These are phyloP conservation scores for Fusarium pininemorale DNA, from an alignment of 2,329 filamentous ascomycete species.

Conservation along the genomic window DNA sequence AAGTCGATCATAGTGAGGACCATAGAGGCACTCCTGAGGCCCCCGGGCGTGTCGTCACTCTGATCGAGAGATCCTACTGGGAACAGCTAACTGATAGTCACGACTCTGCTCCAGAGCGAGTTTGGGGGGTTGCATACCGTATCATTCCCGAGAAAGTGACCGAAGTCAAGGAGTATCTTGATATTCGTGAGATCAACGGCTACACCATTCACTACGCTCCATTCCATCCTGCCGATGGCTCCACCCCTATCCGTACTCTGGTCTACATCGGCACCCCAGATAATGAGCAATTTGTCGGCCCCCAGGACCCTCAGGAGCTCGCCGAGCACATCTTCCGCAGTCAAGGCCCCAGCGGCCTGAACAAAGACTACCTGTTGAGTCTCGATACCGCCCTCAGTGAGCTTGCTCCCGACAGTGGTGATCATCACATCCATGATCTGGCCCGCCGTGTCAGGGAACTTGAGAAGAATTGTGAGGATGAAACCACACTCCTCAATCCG, in stretches of 20 bases:
- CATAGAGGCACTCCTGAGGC: conserved; percentile 90
- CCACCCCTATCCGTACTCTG: conserved; percentile 62
- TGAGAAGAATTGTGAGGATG: conserved; percentile 34
- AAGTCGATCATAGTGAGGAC: conserved; percentile 73
- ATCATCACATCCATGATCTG: conserved; percentile 86
- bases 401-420: conserved; percentile 79
- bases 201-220: conserved; percentile 93
- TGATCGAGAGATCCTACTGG: conserved; percentile 89
- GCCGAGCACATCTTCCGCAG: conserved; percentile 83
- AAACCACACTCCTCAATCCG: conserved; percentile 13
- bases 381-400: conserved; percentile 79
- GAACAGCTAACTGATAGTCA: conserved; percentile 76
- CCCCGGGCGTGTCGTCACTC: conserved; percentile 90
- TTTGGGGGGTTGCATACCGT: conserved; percentile 95
- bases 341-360: conserved; percentile 85
- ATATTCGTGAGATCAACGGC: conserved; percentile 96
- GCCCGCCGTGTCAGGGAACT: conserved; percentile 75
- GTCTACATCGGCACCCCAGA: conserved; percentile 95
- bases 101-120: conserved; percentile 67
- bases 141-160: conserved; percentile 76
- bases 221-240: conserved; percentile 68
- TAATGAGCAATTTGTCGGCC: conserved; percentile 91
- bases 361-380: conserved; percentile 87
- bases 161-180: conserved; percentile 88
- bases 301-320: conserved; percentile 79